Evolutionary conservation across 768 basidiomycete genomes (phyloP).

Genomic region (Pulveroboletus sp.): DNA sequence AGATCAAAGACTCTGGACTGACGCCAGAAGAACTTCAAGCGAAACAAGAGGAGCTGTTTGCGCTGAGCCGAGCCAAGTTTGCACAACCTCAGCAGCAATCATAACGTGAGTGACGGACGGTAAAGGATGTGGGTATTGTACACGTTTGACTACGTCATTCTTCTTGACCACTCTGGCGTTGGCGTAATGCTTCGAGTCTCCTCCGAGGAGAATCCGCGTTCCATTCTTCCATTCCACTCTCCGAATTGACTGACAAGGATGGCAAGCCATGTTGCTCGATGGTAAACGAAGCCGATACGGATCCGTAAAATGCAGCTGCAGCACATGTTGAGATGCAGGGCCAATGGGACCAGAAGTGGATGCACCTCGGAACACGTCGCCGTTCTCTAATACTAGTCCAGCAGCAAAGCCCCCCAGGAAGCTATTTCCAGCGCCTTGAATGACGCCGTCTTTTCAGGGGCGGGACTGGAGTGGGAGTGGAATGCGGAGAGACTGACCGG

Average conservation of each 20-base stretch:
- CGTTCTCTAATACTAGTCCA: slow-evolving; percentile 54
- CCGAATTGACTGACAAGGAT: slow-evolving; percentile 31
- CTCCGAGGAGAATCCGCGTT: slow-evolving; percentile 64
- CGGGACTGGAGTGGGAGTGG: not conserved
- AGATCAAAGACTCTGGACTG: slow-evolving; percentile 83
- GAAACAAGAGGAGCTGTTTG: slow-evolving; percentile 89
- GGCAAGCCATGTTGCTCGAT: slow-evolving; percentile 86
- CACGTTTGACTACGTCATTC: slow-evolving; percentile 30
- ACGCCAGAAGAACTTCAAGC: slow-evolving; percentile 87
- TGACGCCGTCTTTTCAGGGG: slow-evolving; percentile 2
- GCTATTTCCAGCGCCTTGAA: slow-evolving; percentile 84
- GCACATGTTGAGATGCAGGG: slow-evolving; percentile 14
- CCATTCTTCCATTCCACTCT: slow-evolving; percentile 47
- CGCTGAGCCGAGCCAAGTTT: slow-evolving; percentile 82
- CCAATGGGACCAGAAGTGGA: slow-evolving; percentile 8
- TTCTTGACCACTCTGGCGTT: slow-evolving; percentile 35
- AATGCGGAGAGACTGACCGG: slow-evolving; percentile 45
- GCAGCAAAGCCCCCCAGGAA: slow-evolving; percentile 86
- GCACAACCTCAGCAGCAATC: slow-evolving; percentile 52
- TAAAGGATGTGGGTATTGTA: slow-evolving; percentile 18
- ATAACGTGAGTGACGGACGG: slow-evolving; percentile 8
- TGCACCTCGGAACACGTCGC: slow-evolving; percentile 67
- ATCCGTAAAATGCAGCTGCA: slow-evolving; percentile 67
- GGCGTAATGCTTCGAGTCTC: slow-evolving; percentile 53
- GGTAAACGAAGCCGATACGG: slow-evolving; percentile 77